Evolutionary conservation across 805 yeast genomes (phyloP).

Genomic region (Pichia exigua): DNA sequence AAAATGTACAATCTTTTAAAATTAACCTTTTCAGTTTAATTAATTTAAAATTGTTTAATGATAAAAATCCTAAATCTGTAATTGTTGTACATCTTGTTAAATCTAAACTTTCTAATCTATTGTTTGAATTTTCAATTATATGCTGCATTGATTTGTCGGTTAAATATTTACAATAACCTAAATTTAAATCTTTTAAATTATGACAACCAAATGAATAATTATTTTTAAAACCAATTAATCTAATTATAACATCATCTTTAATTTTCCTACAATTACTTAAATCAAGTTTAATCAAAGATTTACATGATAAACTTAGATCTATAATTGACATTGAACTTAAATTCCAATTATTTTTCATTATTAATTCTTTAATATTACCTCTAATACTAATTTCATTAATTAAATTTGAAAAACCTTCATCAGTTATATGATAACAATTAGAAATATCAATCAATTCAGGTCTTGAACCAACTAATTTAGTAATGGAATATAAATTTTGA

Average conservation of each 20-base stretch:
- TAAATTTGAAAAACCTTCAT: conserved; percentile 64
- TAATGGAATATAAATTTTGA: conserved; percentile 45
- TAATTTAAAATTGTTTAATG: conserved; percentile 54
- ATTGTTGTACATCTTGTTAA: conserved; percentile 72
- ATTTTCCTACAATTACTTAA: conserved; percentile 68
- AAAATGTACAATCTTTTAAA: conserved; percentile 65
- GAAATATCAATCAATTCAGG: conserved; percentile 56
- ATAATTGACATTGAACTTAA: conserved; percentile 74
- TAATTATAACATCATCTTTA: conserved; percentile 59
- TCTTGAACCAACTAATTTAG: conserved; percentile 64
- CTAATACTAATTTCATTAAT: conserved; percentile 63
- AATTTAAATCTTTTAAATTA: conserved; percentile 41
- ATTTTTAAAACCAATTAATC: conserved; percentile 51
- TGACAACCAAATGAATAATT: conserved; percentile 44
- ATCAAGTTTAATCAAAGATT: conserved; percentile 50
- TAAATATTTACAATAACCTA: conserved; percentile 71
- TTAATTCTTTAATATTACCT: conserved; percentile 46
- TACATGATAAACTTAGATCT: conserved; percentile 66
- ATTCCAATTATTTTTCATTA: conserved; percentile 70
- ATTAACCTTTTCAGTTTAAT: conserved; percentile 44
- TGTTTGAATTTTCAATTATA: conserved; percentile 50
- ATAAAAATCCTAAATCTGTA: conserved; percentile 64
- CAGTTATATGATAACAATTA: conserved; percentile 71
- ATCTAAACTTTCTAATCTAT: conserved; percentile 47
- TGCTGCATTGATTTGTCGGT: conserved; percentile 63